Conservation (phyloP, 345 rosid genomes). For the Eucalyptus albens region DNA sequence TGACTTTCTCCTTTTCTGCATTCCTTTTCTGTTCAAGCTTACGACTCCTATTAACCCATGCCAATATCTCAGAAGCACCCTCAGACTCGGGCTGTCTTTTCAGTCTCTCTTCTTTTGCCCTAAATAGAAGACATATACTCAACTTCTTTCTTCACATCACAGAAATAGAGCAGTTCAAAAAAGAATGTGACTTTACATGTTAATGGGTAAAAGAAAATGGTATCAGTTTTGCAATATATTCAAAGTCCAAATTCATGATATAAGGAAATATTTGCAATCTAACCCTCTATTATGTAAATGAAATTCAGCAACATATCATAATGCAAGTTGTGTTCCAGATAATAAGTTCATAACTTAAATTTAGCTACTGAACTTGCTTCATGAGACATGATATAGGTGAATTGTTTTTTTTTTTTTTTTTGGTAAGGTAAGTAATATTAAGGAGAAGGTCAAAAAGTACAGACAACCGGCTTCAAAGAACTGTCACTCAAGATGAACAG, state of each 20-base stretch:
- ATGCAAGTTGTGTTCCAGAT: background rate
- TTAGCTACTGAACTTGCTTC: background rate
- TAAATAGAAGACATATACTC: background rate
- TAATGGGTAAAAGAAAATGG: background rate
- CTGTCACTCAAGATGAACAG: no score
- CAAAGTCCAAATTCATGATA: background rate
- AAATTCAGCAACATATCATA: background rate
- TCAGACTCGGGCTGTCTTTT: constrained; percentile 55
- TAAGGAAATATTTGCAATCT: background rate
- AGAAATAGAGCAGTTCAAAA: background rate
- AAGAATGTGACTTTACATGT: background rate
- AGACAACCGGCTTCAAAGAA: no score
- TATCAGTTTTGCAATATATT: background rate
- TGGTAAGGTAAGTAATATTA: no score
- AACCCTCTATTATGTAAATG: background rate
- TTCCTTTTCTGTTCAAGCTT: constrained; percentile 65
- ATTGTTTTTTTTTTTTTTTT: background rate
- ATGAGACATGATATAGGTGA: background rate
- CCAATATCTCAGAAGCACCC: constrained; percentile 46
- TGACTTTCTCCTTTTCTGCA: constrained; percentile 70
- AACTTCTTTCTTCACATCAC: background rate
- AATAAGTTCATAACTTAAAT: background rate
- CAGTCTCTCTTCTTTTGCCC: constrained; percentile 79
- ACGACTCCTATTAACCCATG: constrained; percentile 74
- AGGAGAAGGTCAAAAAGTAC: no score